These are phyloP conservation scores for Mercurialis annua DNA, from an alignment of 345 rosid species.

Conservation along the genomic window DNA sequence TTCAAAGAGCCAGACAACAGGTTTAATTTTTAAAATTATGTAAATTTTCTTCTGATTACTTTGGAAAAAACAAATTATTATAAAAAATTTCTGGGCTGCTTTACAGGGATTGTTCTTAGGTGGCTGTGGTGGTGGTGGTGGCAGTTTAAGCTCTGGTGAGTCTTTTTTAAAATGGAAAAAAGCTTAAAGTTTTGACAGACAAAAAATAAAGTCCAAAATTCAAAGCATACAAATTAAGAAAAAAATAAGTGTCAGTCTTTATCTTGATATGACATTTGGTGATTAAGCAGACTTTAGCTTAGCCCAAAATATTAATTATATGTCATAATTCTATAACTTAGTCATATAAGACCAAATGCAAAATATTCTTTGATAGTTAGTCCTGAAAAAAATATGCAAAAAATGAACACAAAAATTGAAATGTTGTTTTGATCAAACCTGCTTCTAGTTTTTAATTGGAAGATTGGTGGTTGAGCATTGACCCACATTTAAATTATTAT, in stretches of 20 bases:
- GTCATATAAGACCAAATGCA: constrained; percentile 7
- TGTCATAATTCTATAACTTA: neutral
- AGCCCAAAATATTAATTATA: neutral
- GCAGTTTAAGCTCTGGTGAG: constrained; percentile 80
- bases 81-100: constrained; percentile 6
- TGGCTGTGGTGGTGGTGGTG: constrained; percentile 66
- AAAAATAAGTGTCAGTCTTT: neutral
- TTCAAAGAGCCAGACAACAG: constrained; percentile 95
- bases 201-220: neutral
- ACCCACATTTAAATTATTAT: constrained; percentile 1
- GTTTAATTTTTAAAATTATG: constrained; percentile 22
- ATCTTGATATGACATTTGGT: neutral
- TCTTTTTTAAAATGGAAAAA: neutral
- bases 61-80: neutral
- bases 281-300: neutral
- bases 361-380: constrained; percentile 9
- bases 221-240: neutral
- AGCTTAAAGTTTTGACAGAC: neutral
- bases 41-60: neutral
- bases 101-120: constrained; percentile 82
- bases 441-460: constrained; percentile 2
- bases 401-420: neutral
- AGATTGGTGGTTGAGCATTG: constrained; percentile 5
- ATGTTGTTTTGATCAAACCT: neutral
- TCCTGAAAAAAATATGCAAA: neutral